phyloP scores from a whole-genome alignment of 768 basidiomycete genomes.

The Hericium rajendrae region DNA sequence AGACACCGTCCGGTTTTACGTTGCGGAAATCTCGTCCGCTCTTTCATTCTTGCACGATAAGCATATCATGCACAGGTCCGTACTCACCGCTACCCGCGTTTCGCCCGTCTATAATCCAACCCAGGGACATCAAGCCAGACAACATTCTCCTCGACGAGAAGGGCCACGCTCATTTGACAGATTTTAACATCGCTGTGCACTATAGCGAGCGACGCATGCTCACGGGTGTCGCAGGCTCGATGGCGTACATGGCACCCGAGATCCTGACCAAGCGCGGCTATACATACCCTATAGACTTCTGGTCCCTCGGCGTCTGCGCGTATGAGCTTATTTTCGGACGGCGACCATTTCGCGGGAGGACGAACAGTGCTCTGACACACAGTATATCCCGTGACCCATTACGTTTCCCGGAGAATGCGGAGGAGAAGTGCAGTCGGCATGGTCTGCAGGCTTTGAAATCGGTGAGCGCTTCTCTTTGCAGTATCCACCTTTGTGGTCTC shows the following conservation, averaged over 20 bases:
- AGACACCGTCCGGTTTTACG: slow-evolving; percentile 75
- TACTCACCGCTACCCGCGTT: slow-evolving; percentile 2
- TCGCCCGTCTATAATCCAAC: neutral
- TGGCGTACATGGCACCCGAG: slow-evolving; percentile 98
- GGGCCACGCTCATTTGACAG: slow-evolving; percentile 93
- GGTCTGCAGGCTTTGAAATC: slow-evolving; percentile 75
- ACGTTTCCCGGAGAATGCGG: slow-evolving; percentile 85
- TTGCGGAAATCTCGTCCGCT: slow-evolving; percentile 84
- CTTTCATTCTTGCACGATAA: slow-evolving; percentile 87
- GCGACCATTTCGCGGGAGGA: slow-evolving; percentile 86
- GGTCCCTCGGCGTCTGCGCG: slow-evolving; percentile 90
- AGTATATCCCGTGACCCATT: slow-evolving; percentile 84
- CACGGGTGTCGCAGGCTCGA: slow-evolving; percentile 91
- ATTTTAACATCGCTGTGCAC: slow-evolving; percentile 98
- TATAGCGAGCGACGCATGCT: slow-evolving; percentile 77
- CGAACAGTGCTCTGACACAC: slow-evolving; percentile 87
- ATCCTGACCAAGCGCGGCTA: slow-evolving; percentile 92
- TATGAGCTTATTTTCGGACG: slow-evolving; percentile 90
- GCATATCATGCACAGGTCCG: slow-evolving; percentile 92
- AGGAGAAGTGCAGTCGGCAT: slow-evolving; percentile 61
- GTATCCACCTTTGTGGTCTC: neutral
- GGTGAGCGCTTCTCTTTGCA: slow-evolving; percentile 38
- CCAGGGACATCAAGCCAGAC: slow-evolving; percentile 92
- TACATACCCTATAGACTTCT: slow-evolving; percentile 92
- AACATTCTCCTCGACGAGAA: slow-evolving; percentile 94